These are phyloP conservation scores for Sarcodon sp. DNA, from an alignment of 768 basidiomycete species.

Conservation along the genomic window DNA sequence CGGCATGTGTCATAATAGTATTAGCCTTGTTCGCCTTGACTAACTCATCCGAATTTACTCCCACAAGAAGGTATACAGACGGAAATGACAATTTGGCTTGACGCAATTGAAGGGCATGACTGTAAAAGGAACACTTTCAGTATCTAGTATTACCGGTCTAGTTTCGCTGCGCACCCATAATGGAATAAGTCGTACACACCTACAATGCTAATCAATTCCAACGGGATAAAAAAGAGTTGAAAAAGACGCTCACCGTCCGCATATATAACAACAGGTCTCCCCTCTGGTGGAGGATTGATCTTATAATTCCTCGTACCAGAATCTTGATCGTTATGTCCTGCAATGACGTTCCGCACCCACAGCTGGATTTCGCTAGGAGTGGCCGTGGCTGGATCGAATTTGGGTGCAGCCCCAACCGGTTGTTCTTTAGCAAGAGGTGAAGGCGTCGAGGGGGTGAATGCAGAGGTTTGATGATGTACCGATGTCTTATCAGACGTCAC, in stretches of 20 bases:
- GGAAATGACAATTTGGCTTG: slow-evolving; percentile 90
- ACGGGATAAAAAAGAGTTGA: background rate
- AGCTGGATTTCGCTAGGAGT: slow-evolving; percentile 67
- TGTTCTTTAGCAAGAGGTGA: slow-evolving; percentile 6
- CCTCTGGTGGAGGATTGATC: slow-evolving; percentile 74
- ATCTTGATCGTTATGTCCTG: slow-evolving; percentile 43
- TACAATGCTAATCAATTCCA: slow-evolving; percentile 15
- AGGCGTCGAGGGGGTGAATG: slow-evolving; percentile 6
- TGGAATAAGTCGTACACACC: slow-evolving; percentile 97
- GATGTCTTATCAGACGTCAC: background rate
- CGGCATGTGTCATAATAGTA: slow-evolving; percentile 80
- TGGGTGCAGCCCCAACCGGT: slow-evolving; percentile 11
- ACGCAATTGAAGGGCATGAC: slow-evolving; percentile 89
- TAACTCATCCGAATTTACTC: slow-evolving; percentile 85
- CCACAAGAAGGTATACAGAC: slow-evolving; percentile 60
- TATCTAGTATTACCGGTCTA: background rate
- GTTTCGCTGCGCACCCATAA: slow-evolving; percentile 55
- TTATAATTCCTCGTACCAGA: slow-evolving; percentile 37
- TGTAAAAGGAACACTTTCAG: slow-evolving; percentile 17
- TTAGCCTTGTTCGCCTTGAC: slow-evolving; percentile 69
- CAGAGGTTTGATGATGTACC: slow-evolving; percentile 2
- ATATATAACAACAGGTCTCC: slow-evolving; percentile 78
- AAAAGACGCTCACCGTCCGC: slow-evolving; percentile 63
- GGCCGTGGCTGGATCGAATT: slow-evolving; percentile 54
- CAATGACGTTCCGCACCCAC: slow-evolving; percentile 67